These are phyloP conservation scores for Blastocystis sp. DNA, from an alignment of 352 stramenopile genomes.

Conservation along the genomic window DNA sequence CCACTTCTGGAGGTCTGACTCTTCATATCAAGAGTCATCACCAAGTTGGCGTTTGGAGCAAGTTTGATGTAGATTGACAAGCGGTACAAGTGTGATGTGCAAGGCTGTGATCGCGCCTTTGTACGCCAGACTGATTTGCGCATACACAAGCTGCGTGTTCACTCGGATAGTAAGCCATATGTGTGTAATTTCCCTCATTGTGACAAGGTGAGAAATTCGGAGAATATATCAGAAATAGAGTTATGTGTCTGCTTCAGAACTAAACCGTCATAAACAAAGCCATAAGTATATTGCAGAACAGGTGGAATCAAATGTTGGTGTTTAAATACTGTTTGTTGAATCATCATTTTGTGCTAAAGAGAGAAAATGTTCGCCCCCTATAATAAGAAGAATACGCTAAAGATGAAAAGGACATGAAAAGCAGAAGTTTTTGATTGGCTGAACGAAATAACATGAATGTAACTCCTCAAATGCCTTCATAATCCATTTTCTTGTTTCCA, in stretches of 20 bases:
- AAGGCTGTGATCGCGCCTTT: constrained; percentile 47
- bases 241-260: constrained; percentile 39
- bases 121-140: constrained; percentile 52
- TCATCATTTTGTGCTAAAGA: neutral
- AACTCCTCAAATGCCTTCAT: neutral
- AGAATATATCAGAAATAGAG: neutral
- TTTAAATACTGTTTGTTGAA: neutral
- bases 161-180: constrained; percentile 43
- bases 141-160: constrained; percentile 56
- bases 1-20: constrained; percentile 24
- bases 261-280: constrained; percentile 46
- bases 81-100: constrained; percentile 55
- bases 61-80: constrained; percentile 28
- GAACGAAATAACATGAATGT: neutral
- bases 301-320: neutral
- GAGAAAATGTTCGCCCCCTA: neutral
- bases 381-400: neutral
- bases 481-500: neutral
- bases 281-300: constrained; percentile 41
- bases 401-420: neutral
- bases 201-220: neutral
- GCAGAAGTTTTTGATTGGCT: neutral
- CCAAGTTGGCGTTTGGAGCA: neutral
- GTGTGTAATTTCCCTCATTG: constrained; percentile 22
- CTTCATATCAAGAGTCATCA: constrained; percentile 45